Conservation (phyloP, 805 yeast genomes). For the Candida verbasci region DNA sequence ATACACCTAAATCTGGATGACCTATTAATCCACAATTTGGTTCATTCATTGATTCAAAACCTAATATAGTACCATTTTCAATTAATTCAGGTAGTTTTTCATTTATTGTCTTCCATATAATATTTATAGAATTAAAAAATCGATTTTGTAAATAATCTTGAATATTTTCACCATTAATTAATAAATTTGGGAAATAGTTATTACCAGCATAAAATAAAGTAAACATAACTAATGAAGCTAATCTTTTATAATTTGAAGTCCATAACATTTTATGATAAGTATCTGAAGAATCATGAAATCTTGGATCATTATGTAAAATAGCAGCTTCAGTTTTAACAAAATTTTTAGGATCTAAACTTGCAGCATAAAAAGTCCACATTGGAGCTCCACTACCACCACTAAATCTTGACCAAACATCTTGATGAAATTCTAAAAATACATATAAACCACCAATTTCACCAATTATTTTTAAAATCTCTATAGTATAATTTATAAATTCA, state of each 20-base stretch:
- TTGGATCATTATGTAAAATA: conserved; percentile 55
- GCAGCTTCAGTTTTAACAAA: conserved; percentile 78
- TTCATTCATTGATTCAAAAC: conserved; percentile 82
- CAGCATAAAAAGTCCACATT: conserved; percentile 85
- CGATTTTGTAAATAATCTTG: conserved; percentile 72
- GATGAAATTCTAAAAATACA: conserved; percentile 85
- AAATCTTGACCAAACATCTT: conserved; percentile 89
- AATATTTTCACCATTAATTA: conserved; percentile 66
- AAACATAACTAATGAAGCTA: conserved; percentile 79
- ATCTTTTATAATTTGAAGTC: conserved; percentile 79
- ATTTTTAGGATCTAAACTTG: conserved; percentile 77
- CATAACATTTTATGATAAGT: conserved; percentile 82
- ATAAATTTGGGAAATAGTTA: conserved; percentile 69
- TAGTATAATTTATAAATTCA: conserved; percentile 67
- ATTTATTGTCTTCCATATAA: conserved; percentile 29
- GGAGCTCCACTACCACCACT: conserved; percentile 95
- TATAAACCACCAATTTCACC: conserved; percentile 66
- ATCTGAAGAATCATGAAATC: conserved; percentile 25
- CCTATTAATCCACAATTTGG: conserved; percentile 79
- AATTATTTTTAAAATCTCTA: conserved; percentile 55
- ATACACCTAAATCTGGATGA: conserved; percentile 43
- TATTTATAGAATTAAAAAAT: conserved; percentile 49
- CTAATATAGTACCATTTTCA: conserved; percentile 52
- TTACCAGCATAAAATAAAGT: conserved; percentile 80
- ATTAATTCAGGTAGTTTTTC: conserved; percentile 29